A percentile compares a stretch with the other conserved stretches of the same genome.
Evolutionary conservation across 306 rosid species (phyloP).

Genomic region (Argentina anserina): DNA sequence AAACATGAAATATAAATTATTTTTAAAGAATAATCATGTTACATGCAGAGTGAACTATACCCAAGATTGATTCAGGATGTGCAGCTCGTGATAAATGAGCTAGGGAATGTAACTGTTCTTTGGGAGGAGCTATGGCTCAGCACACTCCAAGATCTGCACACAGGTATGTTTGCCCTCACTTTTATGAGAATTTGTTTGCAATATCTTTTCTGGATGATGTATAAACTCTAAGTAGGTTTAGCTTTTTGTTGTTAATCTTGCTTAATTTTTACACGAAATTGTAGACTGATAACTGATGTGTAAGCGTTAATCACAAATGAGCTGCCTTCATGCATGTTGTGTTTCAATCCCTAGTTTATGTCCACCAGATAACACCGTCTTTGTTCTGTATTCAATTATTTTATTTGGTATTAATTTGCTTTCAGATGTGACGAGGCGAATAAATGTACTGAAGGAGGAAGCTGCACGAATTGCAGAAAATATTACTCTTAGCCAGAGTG

Average conservation of each 20-base stretch:
- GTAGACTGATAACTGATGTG: neutral
- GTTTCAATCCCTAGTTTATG: neutral
- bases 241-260: neutral
- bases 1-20: conserved; percentile 15
- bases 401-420: conserved; percentile 27
- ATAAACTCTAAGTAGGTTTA: conserved; percentile 1
- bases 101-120: conserved; percentile 94
- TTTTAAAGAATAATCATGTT: conserved; percentile 32
- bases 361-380: neutral
- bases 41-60: conserved; percentile 74
- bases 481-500: conserved; percentile 82
- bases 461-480: conserved; percentile 92
- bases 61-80: conserved; percentile 89
- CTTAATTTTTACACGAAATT: neutral
- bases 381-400: neutral
- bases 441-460: conserved; percentile 87
- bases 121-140: conserved; percentile 99
- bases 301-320: neutral
- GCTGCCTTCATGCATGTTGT: neutral
- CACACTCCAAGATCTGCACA: conserved; percentile 97
- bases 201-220: conserved; percentile 3
- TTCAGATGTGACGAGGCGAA: conserved; percentile 93
- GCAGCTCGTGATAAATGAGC: conserved; percentile 88
- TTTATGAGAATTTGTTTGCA: conserved; percentile 16
- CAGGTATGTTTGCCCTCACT: conserved; percentile 46